Evolutionary conservation across 148 eudicot genomes (phyloP), one percentile per base, ranked within the genome.

Genomic region (Rhododendron ovatum): DNA sequence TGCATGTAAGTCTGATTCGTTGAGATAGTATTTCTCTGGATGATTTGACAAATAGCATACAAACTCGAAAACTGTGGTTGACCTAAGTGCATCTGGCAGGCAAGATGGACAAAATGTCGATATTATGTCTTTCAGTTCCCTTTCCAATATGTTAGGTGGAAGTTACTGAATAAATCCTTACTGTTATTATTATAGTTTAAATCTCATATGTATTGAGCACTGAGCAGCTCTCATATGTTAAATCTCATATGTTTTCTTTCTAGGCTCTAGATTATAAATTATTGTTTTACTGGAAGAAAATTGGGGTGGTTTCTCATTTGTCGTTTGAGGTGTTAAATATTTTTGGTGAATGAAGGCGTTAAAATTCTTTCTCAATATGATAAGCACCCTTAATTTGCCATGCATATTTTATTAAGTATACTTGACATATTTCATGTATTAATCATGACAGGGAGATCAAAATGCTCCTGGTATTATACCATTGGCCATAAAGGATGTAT

Each of bases 401-500:
- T 20, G 47, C 8, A 8, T 37, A 15, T 2, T 39, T 33, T 37
- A 9, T 53, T 17, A 4, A 10, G 15, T 51, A 28, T 24, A 26
- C 4, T 20, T 57, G 84, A 83, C 39, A 26, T 12, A 5, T 5
- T 53, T 83, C 17, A 45, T 35, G 18, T 35, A 15, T 87, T 84
- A 18, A 67, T 86, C 33, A 84, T 82, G 48, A 71, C 91, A 96
- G 99, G 99, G 99, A 59, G 99, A 96, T 92, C 98, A 96, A 86
- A 85, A 61, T 87, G 91, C 90, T 90, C 99, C 98, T 48, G 99
- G 99, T 59, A 87, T 96, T 81, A 95, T 96, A 88, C 98, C 99
- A 47, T 87, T 96, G 91, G 99, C 99, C n/a, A 96, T 96, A 90
- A 96, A 95, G 89, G 99, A 96, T 90, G 99, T 96, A 80, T 96